Conservation (phyloP, 2,329 filamentous ascomycete genomes). For the Lojkania enalia region DNA sequence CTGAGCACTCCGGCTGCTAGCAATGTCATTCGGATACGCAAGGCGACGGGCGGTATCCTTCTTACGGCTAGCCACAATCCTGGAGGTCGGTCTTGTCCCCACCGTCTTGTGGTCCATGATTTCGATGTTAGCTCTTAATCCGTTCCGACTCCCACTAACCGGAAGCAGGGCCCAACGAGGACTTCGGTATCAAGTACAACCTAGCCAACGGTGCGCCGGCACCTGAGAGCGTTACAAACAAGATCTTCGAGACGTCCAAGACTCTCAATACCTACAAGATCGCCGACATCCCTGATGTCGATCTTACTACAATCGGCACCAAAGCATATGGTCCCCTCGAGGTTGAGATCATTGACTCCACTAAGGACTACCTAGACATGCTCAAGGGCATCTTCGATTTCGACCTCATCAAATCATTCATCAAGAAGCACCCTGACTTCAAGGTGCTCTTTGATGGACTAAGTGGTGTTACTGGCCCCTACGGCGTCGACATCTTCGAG, state of each 20-base stretch:
- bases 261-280: constrained; percentile 90
- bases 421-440: constrained; percentile 84
- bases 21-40: constrained; percentile 91
- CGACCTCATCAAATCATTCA: constrained; percentile 90
- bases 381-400: constrained; percentile 99
- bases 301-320: constrained; percentile 80
- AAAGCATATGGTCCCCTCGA: constrained; percentile 84
- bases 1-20: constrained; percentile 95
- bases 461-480: constrained; percentile 91
- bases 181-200: constrained; percentile 99
- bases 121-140: neutral
- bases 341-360: constrained; percentile 94
- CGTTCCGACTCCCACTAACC: constrained; percentile 9
- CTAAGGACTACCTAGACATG: constrained; percentile 88
- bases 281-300: constrained; percentile 80
- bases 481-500: constrained; percentile 93
- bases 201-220: constrained; percentile 93
- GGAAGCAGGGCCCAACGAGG: constrained; percentile 75
- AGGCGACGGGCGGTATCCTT: constrained; percentile 94
- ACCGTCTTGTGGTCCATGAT: neutral
- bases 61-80: constrained; percentile 98
- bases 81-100: constrained; percentile 68
- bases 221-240: constrained; percentile 95
- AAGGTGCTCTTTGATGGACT: constrained; percentile 96
- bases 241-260: constrained; percentile 89